Base-by-base conservation (phyloP, 176 grass and related monocot genomes). In the Pontederia crassipes region DNA sequence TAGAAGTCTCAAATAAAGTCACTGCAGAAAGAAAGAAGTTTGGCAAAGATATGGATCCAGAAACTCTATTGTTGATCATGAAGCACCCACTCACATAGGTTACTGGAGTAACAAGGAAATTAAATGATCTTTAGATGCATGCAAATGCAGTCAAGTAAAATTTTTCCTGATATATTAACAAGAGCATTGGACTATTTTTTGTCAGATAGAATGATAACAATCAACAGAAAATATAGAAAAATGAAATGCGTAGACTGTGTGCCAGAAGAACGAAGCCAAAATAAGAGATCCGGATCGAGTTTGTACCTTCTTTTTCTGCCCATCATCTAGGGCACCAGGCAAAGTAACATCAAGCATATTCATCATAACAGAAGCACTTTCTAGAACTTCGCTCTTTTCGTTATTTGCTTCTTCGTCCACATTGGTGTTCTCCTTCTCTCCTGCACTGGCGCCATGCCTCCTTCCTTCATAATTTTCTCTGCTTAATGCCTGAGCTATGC, bases 331-430 rank as follows among this genome's bases (percentile, higher is more conserved):
- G 61, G 73, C 80, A 60, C 83, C 83, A n/a, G 91, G 86, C 75
- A 87, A 85, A 17, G 86, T 90, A 87, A 83, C 75, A 84, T 96
- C 91, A 51, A 96, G 62, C 91, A 90, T 90, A 80, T 85, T 90
- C 81, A 96, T 85, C 53, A 87, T 81, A 12, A 90, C 66, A 75
- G 48, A 73, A 62, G 91, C 86, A 32, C 86, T 82, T 87, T 90
- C 81, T 71, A 85, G 62, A 59, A 82, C 81, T 20, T 82, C 75
- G 67, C 86, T 89, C 56, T 75, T 72, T 49, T 96, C 91, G 76
- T 49, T 75, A 66, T 79, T 80, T 79, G 74, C 75, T 71, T 68
- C 55, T 70, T 28, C 27, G 2, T 1, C 46, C 52, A n/a, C 11
- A 69, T 32, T 47, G 12, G 17, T n/a, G 32, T 48, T 11, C 28